Base-by-base conservation (phyloP, 2,329 filamentous ascomycete genomes). In the Pestalotiopsis sp. region DNA sequence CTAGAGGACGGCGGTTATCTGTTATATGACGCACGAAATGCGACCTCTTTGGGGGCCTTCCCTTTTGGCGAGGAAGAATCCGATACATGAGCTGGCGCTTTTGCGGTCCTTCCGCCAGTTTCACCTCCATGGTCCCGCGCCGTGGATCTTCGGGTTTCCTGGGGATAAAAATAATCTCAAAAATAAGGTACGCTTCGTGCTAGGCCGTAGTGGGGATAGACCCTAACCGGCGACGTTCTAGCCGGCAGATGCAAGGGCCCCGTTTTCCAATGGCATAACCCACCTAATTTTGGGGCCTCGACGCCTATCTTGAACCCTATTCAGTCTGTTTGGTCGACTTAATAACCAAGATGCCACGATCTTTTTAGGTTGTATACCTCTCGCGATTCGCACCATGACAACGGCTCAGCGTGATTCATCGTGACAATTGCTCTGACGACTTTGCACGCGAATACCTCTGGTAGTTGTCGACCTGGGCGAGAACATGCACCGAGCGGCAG, bases 161-260 rank as follows among this genome's bases (percentile, higher is more conserved):
- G 56, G 64, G 56, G 64, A 57, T 63, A 52, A 52, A 52, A 52
- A 52, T 52, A 52, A 52, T 41, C 27, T 23, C 56, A 45, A 36
- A 60, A 66, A 66, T 66, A 59, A 66, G 31, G 52, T 66, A 36
- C 27, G 23, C n/a, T n/a, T n/a, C n/a, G 36, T 12, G 31, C 39
- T 66, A 59, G 31, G 27, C 64, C 64, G 13, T 0, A 12, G n/a
- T 38, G 14, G 38, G 64, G n/a, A 59, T 66, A 60, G 64, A 52
- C 38, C 56, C 64, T 39, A 56, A 66, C 64, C 64, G 56, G 64
- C 31, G 41, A 17, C 27, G 14, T 27, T 38, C 23, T 59, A 60
- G 52, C 64, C 56, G 64, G 64, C 64, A 66, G 64, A 66, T 59
- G 64, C 52, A 38, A 38, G 64, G 31, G 38, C 45, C 62, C 25